Base-by-base conservation (phyloP, 1,284 basidiomycete genomes). In the Caloboletus firmus region DNA sequence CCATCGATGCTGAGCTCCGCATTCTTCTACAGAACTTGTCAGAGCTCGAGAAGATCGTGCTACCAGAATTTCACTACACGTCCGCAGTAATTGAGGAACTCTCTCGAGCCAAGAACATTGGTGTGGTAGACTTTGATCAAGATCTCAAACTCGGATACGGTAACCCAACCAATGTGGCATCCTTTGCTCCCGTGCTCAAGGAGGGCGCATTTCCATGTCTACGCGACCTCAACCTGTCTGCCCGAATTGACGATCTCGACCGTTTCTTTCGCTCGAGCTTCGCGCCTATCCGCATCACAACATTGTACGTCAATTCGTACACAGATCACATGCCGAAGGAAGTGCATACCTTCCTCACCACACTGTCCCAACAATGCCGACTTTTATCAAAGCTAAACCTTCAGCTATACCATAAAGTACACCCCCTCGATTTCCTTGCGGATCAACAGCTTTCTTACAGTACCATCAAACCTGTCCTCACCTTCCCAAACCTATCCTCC, bases 191-290 rank as follows among this genome's bases (percentile, higher is more conserved):
- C 2, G 61, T 57, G 3, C 67, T 84, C 13, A 43, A 65, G 22
- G 72, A 78, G 54, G 79, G 76, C 20, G 75, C 80, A 0, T 88
- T 87, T 63, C 81, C 80, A 0, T 67, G 73, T 1, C 71, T 88
- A 6, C 75, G 70, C 61, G 82, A 85, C 53, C 71, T 85, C 37
- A 79, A 75, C 5, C 60, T 83, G 34, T 77, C 76, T 34, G 73
- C 72, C 3, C 61, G 67, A 18, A 69, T 84, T 18, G 64, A 68
- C 4, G 74, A 81, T 51, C 69, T 79, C n/a, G 67, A 75, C 3
- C 65, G 61, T 4, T 81, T 86, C 65, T 66, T 85, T 41, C 65
- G 69, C n/a, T 64, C 65, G 3, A 62, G 68, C 4, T 79, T 74
- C 51, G 72, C 77, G 0, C 83, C 84, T 0, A 61, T 63, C 5